Base-by-base conservation (phyloP, 1,284 basidiomycete genomes). In the Mixia osmundae region DNA sequence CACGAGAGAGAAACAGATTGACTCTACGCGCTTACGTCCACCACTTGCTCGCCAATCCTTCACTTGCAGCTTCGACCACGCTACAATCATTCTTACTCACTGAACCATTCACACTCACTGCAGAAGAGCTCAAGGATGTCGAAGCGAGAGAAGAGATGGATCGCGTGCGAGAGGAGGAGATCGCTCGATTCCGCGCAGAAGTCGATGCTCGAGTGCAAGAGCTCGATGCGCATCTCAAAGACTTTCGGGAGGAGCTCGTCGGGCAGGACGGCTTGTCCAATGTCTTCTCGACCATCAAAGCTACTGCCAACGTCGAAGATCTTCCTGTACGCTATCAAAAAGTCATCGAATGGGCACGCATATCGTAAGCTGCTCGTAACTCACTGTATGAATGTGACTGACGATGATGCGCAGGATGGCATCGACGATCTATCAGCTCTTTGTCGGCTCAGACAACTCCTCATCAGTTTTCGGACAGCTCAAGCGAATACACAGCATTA, bases 281-380 rank as follows among this genome's bases (percentile, higher is more conserved):
- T 39, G 67, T 95, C 25, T 97, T 99, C 54, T 68, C 70, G 9
- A 76, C 75, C 3, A 79, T 99, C 55, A 78, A 83, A 55, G 57
- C 68, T 19, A 87, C 78, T 3, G 69, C 77, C 8, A 62, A 71
- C 40, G 71, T 89, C 5, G 65, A 69, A 41, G 69, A 76, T 48
- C 60, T 99, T 21, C 89, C 91, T 2, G 56, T 63, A 6, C 78
- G 83, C 45, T 95, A 89, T 52, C 65, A 70, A 46, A 78, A 82
- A 33, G 76, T 95, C 24, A 54, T 94, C 10, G 85, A 94, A 56
- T 99, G 91, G 89, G 89, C 78, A 3, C 67, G 85, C 37, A 94
- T 95, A 55, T 87, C 85, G 79, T 87, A 44, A 51, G 59, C 55
- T 28, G n/a, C 21, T 33, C 39, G 42, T 32, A n/a, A n/a, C 33